Evolutionary conservation across 2,329 filamentous ascomycete species (phyloP), one percentile per base, ranked within the genome.

Genomic region (Cercospora sp.): DNA sequence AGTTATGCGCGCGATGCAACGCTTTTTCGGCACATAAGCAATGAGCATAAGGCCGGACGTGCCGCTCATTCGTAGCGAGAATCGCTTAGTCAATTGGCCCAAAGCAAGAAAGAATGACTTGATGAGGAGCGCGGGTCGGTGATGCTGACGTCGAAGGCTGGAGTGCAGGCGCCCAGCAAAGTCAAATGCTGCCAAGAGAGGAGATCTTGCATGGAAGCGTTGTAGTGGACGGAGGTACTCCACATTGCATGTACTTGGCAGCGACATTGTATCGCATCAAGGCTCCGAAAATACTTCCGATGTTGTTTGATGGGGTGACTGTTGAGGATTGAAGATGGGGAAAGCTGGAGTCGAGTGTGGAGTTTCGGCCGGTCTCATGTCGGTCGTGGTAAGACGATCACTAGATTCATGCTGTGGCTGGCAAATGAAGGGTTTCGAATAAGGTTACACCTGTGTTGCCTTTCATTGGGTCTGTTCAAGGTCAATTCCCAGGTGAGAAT

Each of bases 61-160:
- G 42, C 42, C 42, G 42, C 42, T 48, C n/a, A 23, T 48, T 48
- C 42, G 42, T 48, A 13, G 42, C 42, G 42, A 10, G 20, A 48
- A 12, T 12, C 42, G 42, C 42, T 23, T 23, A 48, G 36, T 42
- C 36, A 42, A 42, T 42, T 42, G 36, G 36, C 36, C 36, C 36
- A 42, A 48, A 48, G 42, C 42, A 48, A 48, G 20, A 12, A 45
- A 48, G 18, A 48, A 48, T 4, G 20, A 48, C 36, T 42, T 42
- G 36, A 42, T 42, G 36, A 42, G 16, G 36, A 7, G 36, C 3
- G 36, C 16, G 3, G 16, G 16, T n/a, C 18, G 42, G 42, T 20
- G 20, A 23, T 18, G 33, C 33, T 61, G 59, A 61, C 59, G 40
- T 65, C 63, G 33, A 31, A 57, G 62, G 53, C 53, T 53, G 62